Percentiles rank a stretch among this genome's conserved stretches.
Evolutionary conservation across 371 early-diverging fungal species (phyloP).

Genomic region (Mortierella sp.): DNA sequence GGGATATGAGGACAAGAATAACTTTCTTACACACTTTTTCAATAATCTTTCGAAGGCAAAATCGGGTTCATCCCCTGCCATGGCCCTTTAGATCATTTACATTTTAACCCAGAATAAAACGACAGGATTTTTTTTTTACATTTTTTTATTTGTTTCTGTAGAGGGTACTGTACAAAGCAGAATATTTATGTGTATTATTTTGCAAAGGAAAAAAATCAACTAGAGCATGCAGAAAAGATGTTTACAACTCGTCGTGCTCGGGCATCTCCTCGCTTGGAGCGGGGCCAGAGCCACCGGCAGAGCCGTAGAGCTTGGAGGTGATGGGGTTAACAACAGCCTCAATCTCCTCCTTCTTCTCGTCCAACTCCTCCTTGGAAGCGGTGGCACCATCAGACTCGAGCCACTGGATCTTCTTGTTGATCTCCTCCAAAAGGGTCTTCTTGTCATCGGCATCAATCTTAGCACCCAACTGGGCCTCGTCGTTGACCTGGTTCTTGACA

Average conservation of each 20-base stretch:
- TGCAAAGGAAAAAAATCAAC: conserved; percentile 2
- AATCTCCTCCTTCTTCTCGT: conserved; percentile 85
- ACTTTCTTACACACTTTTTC: no score
- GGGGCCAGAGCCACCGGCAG: conserved; percentile 62
- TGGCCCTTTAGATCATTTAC: no score
- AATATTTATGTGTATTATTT: not conserved
- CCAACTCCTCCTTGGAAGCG: conserved; percentile 70
- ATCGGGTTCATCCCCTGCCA: no score
- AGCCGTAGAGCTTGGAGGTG: conserved; percentile 84
- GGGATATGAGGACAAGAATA: no score
- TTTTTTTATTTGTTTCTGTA: conserved; percentile 4
- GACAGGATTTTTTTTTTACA: no score
- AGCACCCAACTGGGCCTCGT: conserved; percentile 73
- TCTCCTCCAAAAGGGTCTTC: conserved; percentile 59
- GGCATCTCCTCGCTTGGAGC: conserved; percentile 75
- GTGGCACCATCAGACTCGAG: conserved; percentile 67
- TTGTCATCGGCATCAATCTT: conserved; percentile 73
- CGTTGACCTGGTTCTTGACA: conserved; percentile 83
- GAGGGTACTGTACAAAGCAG: conserved; percentile 10
- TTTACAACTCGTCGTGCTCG: conserved; percentile 84
- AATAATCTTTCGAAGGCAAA: no score
- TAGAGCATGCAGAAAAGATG: not conserved
- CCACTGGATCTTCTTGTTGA: conserved; percentile 68
- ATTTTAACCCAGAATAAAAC: no score
- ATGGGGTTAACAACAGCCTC: conserved; percentile 91